These are phyloP conservation scores for Blastobotrys attinorum DNA, from an alignment of 805 yeast genomes.

Conservation along the genomic window DNA sequence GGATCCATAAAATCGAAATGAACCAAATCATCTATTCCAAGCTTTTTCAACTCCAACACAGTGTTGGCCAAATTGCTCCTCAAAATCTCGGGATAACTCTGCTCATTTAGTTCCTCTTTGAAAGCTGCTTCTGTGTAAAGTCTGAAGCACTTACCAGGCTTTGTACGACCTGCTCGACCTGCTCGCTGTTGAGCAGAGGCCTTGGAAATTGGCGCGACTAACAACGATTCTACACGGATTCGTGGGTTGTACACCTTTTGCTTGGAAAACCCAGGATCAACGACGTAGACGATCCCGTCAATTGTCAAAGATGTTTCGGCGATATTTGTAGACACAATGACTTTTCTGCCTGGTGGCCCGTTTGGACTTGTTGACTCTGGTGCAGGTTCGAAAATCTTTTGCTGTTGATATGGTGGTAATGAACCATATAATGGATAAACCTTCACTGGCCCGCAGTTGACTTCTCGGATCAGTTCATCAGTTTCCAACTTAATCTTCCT, in stretches of 20 bases:
- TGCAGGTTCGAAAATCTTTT: constrained; percentile 86
- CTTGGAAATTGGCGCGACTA: constrained; percentile 79
- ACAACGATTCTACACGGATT: constrained; percentile 83
- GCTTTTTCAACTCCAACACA: constrained; percentile 84
- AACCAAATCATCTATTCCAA: constrained; percentile 92
- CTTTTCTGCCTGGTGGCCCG: constrained; percentile 97
- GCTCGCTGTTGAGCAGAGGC: constrained; percentile 95
- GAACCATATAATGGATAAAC: constrained; percentile 97
- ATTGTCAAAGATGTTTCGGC: constrained; percentile 97
- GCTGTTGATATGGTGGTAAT: constrained; percentile 92
- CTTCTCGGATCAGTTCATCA: constrained; percentile 82
- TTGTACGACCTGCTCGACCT: constrained; percentile 97
- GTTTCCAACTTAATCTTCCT: constrained; percentile 80
- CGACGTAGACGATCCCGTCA: constrained; percentile 84
- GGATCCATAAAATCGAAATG: constrained; percentile 99
- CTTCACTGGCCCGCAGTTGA: constrained; percentile 77
- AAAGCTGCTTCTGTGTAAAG: constrained; percentile 95
- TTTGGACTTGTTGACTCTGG: constrained; percentile 61
- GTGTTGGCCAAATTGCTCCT: constrained; percentile 87
- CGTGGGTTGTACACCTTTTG: constrained; percentile 82
- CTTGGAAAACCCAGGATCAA: constrained; percentile 93
- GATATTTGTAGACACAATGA: constrained; percentile 86
- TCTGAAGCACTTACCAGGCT: constrained; percentile 93
- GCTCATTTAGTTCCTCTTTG: constrained; percentile 87
- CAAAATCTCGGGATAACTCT: constrained; percentile 91